Evolutionary conservation across 2,329 filamentous ascomycete species (phyloP), one percentile per base, ranked within the genome.

Genomic region (Paracoccidioides lutzii): DNA sequence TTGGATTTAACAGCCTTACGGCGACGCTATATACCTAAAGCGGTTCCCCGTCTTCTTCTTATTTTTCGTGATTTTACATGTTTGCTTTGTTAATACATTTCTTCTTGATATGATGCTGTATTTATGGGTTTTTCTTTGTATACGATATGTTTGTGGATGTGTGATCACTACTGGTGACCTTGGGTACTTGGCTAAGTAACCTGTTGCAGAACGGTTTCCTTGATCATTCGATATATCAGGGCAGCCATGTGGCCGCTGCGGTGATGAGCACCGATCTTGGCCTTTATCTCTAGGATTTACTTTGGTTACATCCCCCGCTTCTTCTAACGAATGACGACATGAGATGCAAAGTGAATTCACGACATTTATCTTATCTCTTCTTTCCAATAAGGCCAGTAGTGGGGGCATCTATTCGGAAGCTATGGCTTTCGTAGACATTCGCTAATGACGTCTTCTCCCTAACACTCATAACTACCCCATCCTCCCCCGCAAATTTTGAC

Each of bases 1-100:
- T 95, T 64, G 78, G 79, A 28, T 71, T 90, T 60, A 90, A 90
- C 72, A 76, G 78, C 32, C 70, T 89, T 63, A 90, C 87, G 1
- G 80, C 87, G 64, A 81, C 83, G 64, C 71, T 90, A 41, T 90
- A 90, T 69, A 90, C 86, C 35, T 78, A 64, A 71, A 12, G 12
- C 41, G 8, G 30, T 8, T 4, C 14, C 37, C 15, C 10, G 4
- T 15, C 30, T 33, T 32, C 32, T 15, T 52, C 30, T 33, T 3
- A 15, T 8, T 6, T 22, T 6, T 52, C 2, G 5, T 51, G 10
- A 42, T 49, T 43, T 40, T 49, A 37, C 22, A 22, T 35, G 28
- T 35, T 51, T 40, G 49, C 45, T 43, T 42, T 53, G 37, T 10
- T 55, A 38, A 22, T 22, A 22, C 22, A 22, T 22, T 22, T 22